Conservation (phyloP, 2,329 filamentous ascomycete genomes). For the Lachnellula subtilissima region DNA sequence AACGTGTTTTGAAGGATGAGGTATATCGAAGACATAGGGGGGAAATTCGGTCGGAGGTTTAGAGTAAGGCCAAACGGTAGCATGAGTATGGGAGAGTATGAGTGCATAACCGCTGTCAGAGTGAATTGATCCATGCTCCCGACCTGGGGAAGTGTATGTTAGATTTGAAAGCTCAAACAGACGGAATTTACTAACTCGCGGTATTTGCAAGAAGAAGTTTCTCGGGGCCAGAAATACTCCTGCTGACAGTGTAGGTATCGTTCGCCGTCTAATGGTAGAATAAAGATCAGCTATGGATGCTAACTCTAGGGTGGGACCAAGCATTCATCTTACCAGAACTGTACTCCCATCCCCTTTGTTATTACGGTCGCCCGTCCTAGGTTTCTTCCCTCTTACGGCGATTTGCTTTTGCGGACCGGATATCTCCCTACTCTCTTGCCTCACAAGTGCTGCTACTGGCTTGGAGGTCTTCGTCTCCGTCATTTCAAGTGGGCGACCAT, state of each 20-base stretch:
- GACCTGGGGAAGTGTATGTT: conserved; percentile 39
- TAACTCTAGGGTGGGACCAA: neutral
- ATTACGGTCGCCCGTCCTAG: conserved; percentile 56
- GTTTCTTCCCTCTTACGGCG: conserved; percentile 57
- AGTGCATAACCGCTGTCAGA: conserved; percentile 69
- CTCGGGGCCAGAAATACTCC: conserved; percentile 77
- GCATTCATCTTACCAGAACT: conserved; percentile 52
- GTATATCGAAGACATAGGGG: conserved; percentile 75
- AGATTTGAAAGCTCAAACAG: conserved; percentile 12
- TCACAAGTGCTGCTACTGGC: conserved; percentile 32
- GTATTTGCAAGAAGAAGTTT: conserved; percentile 60
- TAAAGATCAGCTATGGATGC: conserved; percentile 3
- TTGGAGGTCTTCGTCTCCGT: conserved; percentile 53
- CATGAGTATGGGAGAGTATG: conserved; percentile 73
- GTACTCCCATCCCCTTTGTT: conserved; percentile 67
- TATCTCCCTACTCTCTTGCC: conserved; percentile 28
- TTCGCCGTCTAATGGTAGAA: conserved; percentile 62
- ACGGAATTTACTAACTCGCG: conserved; percentile 49
- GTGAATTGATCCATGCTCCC: conserved; percentile 62
- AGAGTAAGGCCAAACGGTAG: conserved; percentile 86
- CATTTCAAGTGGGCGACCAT: conserved; percentile 44
- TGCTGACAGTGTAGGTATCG: conserved; percentile 78
- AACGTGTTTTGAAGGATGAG: conserved; percentile 61
- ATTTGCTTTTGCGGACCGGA: conserved; percentile 41
- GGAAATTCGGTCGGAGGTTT: conserved; percentile 64